A percentile compares a stretch with the other conserved stretches of the same genome.
These are phyloP conservation scores for Scutellaria barbata DNA, from an alignment of 257 asterid genomes.

Conservation along the genomic window DNA sequence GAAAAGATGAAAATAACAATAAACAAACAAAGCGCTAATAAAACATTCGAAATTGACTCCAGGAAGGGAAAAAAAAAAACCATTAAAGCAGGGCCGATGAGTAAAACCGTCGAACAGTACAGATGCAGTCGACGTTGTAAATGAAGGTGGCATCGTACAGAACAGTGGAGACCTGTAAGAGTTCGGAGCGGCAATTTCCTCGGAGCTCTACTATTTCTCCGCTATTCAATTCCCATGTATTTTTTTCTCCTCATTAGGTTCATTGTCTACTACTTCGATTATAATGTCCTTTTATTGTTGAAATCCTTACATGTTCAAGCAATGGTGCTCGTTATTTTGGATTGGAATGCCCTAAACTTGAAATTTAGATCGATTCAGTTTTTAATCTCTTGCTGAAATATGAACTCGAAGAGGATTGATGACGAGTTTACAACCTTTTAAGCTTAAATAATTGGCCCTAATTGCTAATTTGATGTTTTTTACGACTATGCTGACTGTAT, in stretches of 20 bases:
- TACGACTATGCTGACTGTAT: conserved; percentile 7
- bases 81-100: too few species aligned
- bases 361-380: conserved; percentile 2
- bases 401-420: background rate
- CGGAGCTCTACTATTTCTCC: background rate
- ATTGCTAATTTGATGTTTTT: conserved; percentile 15
- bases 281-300: background rate
- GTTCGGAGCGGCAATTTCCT: conserved; percentile 33
- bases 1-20: too few species aligned
- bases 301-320: background rate
- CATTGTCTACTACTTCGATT: background rate
- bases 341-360: background rate
- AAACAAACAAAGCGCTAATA: too few species aligned
- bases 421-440: background rate
- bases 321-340: conserved; percentile 4
- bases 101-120: background rate
- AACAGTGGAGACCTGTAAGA: background rate
- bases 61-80: too few species aligned
- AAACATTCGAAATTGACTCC: too few species aligned
- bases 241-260: conserved; percentile 24
- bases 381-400: background rate
- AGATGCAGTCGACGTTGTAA: background rate
- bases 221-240: background rate
- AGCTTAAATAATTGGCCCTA: conserved; percentile 21
- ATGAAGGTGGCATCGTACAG: background rate